Evolutionary conservation across 2,329 filamentous ascomycete species (phyloP).

Genomic region (Metarhizium sp.): DNA sequence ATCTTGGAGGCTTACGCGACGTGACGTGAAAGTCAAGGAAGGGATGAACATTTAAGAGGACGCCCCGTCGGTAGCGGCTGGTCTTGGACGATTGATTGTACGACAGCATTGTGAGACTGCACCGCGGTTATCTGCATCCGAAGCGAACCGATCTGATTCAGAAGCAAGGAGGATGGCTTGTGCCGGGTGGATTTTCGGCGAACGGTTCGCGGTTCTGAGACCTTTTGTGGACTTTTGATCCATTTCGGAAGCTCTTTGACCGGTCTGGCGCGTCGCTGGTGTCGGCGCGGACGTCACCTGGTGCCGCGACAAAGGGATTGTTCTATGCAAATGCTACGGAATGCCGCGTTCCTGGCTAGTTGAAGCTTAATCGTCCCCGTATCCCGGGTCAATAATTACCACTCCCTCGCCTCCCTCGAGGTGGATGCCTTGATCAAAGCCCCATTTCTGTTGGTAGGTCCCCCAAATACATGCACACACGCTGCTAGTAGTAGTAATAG

Average conservation of each 20-base stretch:
- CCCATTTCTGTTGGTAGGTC: no score
- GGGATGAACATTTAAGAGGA: background rate
- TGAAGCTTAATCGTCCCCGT: background rate
- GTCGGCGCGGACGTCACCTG: background rate
- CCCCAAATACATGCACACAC: no score
- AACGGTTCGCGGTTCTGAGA: background rate
- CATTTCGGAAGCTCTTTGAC: background rate
- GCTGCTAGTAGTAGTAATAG: no score
- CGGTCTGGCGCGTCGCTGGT: background rate
- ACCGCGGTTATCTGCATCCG: background rate
- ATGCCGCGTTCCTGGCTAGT: conserved; percentile 3
- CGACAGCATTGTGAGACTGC: background rate
- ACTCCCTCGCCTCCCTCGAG: background rate
- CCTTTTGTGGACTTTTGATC: background rate
- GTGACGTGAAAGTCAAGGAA: background rate
- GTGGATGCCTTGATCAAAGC: no score
- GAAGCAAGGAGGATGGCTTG: background rate
- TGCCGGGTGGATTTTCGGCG: background rate
- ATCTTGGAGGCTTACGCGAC: background rate
- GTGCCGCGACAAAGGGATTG: conserved; percentile 1
- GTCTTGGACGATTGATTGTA: no score
- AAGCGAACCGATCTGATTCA: conserved; percentile 2
- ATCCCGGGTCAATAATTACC: background rate
- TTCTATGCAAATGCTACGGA: background rate
- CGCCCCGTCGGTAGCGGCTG: no score